phyloP scores from a whole-genome alignment of 768 basidiomycete species.

The Fistulinella prunicolor region DNA sequence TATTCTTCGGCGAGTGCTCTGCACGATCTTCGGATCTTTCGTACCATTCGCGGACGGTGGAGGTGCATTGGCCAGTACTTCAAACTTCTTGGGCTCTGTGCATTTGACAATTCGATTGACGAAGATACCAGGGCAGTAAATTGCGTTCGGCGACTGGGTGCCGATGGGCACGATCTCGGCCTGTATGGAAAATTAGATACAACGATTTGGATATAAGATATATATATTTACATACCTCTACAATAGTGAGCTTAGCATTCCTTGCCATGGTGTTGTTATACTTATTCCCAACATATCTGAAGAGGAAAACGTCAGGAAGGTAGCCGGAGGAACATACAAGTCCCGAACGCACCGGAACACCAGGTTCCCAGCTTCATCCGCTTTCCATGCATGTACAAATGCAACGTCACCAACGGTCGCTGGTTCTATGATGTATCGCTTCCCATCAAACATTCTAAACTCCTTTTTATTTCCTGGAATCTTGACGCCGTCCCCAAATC shows the following conservation, averaged over 20 bases:
- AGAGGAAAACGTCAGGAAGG: background rate
- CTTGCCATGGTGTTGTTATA: constrained; percentile 83
- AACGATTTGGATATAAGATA: background rate
- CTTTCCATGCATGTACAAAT: constrained; percentile 87
- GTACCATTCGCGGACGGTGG: constrained; percentile 36
- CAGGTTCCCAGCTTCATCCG: constrained; percentile 83
- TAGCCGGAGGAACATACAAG: background rate
- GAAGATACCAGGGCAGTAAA: constrained; percentile 80
- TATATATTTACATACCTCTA: constrained; percentile 54
- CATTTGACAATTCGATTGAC: constrained; percentile 82
- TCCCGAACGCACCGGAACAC: constrained; percentile 66
- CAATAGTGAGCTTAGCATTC: constrained; percentile 82
- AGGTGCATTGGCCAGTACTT: constrained; percentile 63
- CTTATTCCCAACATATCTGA: constrained; percentile 82
- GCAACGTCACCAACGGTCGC: constrained; percentile 78
- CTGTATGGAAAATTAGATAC: constrained; percentile 32
- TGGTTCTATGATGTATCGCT: constrained; percentile 74
- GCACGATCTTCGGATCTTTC: constrained; percentile 47
- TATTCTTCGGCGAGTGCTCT: constrained; percentile 62
- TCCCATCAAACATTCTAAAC: constrained; percentile 65
- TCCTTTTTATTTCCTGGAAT: constrained; percentile 75
- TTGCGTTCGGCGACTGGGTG: constrained; percentile 72
- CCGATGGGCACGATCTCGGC: constrained; percentile 88
- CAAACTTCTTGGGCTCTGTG: constrained; percentile 70
- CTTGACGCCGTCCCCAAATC: constrained; percentile 60